phyloP scores from a whole-genome alignment of 225 moss, liverwort and hornwort genomes.

The Polytrichum commune region DNA sequence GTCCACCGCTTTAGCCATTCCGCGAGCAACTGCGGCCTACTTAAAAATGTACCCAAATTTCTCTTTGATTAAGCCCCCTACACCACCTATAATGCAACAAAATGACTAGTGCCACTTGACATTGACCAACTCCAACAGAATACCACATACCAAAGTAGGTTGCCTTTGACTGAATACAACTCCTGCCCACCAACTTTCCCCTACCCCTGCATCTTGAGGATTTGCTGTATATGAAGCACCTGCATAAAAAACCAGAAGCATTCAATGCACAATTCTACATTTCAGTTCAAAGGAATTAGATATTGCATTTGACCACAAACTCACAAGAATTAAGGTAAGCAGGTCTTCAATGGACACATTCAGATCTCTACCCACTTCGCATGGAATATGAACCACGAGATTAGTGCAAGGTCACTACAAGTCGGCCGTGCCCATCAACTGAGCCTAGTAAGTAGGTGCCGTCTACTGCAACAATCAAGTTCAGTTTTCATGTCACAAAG shows the following conservation, averaged over 20 bases:
- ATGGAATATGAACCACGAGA: no score
- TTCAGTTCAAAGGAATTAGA: no score
- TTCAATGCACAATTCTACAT: neutral
- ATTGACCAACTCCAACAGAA: neutral
- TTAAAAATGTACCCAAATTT: constrained; percentile 7
- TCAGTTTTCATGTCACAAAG: constrained; percentile 4
- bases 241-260: constrained; percentile 15
- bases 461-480: constrained; percentile 45
- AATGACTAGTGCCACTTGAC: no score
- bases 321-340: no score
- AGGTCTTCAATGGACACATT: no score
- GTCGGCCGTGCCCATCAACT: constrained; percentile 73
- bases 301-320: no score
- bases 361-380: no score
- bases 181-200: constrained; percentile 93
- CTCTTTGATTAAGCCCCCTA: constrained; percentile 1
- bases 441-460: constrained; percentile 66
- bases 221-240: constrained; percentile 69
- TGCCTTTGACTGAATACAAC: constrained; percentile 62
- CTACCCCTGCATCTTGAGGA: constrained; percentile 73
- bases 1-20: constrained; percentile 81
- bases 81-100: no score
- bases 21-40: constrained; percentile 85
- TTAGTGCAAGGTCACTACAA: constrained; percentile 39
- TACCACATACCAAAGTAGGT: constrained; percentile 60